Evolutionary conservation across 1,284 basidiomycete species (phyloP).

Genomic region (Sanghuangporus weigelae): DNA sequence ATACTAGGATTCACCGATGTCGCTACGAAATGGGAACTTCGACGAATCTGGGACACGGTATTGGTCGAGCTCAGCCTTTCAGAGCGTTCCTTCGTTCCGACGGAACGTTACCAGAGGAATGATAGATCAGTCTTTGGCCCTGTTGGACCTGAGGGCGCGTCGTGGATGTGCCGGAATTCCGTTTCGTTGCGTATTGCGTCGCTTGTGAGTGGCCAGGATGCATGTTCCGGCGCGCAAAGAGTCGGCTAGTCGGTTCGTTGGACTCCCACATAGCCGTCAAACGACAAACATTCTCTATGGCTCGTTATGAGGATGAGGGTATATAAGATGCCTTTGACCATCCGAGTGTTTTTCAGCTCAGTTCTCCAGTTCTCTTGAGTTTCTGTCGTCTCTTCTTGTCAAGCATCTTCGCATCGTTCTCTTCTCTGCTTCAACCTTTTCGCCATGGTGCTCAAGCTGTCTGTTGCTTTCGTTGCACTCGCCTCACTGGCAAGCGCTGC

Average conservation of each 20-base stretch:
- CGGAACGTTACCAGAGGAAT: not conserved
- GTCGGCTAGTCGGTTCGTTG: not conserved
- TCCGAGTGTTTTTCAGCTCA: not conserved
- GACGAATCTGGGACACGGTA: not conserved
- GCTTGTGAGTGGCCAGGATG: not conserved
- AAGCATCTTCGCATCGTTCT: not conserved
- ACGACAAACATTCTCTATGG: not conserved
- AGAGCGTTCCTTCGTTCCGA: not conserved
- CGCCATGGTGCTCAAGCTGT: constrained; percentile 17
- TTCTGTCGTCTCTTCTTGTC: not conserved
- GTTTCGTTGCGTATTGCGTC: not conserved
- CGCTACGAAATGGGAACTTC: not conserved
- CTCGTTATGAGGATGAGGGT: not conserved
- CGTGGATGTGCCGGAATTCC: not conserved
- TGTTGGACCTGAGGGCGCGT: not conserved
- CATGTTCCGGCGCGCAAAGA: no score
- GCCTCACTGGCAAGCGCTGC: constrained; percentile 6
- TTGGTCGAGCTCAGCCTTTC: not conserved
- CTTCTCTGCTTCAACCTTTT: not conserved
- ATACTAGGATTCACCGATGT: no score
- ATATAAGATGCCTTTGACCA: not conserved
- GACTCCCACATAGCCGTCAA: not conserved
- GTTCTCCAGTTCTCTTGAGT: not conserved
- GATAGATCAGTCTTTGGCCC: not conserved
- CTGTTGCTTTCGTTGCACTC: constrained; percentile 12